These are phyloP conservation scores for Galerina sulciceps DNA, from an alignment of 768 basidiomycete genomes.

Conservation along the genomic window DNA sequence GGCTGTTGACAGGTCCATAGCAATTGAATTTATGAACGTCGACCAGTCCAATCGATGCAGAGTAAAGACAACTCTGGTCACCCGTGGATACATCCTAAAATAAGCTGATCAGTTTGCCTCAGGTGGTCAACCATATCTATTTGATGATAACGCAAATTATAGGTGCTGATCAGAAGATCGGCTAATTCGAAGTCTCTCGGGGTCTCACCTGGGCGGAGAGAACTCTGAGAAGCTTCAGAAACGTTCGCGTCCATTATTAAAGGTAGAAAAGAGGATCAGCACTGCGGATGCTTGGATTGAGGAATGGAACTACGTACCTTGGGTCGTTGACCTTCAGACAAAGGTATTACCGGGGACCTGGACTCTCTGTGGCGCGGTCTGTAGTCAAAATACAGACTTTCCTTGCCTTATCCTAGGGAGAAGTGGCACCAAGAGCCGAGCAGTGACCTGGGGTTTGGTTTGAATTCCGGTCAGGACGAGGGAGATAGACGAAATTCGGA, in stretches of 20 bases:
- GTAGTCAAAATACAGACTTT: background rate
- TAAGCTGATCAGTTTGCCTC: slow-evolving; percentile 4
- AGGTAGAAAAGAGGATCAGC: no score
- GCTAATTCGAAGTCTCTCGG: no score
- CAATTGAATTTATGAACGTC: background rate
- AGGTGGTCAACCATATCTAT: slow-evolving; percentile 1
- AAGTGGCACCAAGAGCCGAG: slow-evolving; percentile 3
- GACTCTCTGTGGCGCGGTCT: background rate
- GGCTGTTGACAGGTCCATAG: slow-evolving; percentile 7
- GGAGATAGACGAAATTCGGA: no score
- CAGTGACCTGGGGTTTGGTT: background rate
- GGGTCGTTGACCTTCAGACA: no score
- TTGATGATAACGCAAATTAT: background rate
- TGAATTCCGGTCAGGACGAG: background rate
- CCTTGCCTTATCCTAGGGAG: slow-evolving; percentile 14
- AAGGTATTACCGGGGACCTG: no score
- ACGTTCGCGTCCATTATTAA: no score
- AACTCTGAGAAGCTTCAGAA: no score
- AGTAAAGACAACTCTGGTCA: slow-evolving; percentile 18
- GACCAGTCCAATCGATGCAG: background rate
- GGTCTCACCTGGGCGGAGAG: no score
- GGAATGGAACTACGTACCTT: no score
- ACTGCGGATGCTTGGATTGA: no score
- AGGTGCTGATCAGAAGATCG: background rate
- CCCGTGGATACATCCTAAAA: slow-evolving; percentile 13